phyloP scores from a whole-genome alignment of 371 early-diverging fungal genomes.

The Zychaea mexicana region DNA sequence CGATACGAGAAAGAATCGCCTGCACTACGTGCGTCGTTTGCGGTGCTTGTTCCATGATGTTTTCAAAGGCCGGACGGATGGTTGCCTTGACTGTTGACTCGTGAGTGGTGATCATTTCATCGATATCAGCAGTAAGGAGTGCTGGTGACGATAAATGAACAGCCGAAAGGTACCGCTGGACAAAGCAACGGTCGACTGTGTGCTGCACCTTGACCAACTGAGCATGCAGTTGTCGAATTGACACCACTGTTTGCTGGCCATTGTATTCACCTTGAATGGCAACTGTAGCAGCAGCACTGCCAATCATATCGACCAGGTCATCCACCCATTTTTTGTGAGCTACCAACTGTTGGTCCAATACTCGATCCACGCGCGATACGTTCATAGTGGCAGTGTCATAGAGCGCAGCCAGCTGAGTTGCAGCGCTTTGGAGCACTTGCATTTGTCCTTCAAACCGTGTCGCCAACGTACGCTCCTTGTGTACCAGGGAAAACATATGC shows the following conservation, averaged over 20 bases:
- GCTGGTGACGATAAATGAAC: slow-evolving; percentile 20
- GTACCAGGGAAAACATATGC: slow-evolving; percentile 64
- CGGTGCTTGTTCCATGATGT: slow-evolving; percentile 19
- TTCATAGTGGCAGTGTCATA: slow-evolving; percentile 21
- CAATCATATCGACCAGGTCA: slow-evolving; percentile 42
- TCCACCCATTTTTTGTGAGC: slow-evolving; percentile 54
- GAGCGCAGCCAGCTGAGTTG: slow-evolving; percentile 22
- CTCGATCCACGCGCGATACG: neutral
- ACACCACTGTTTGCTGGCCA: neutral
- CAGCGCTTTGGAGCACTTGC: slow-evolving; percentile 35
- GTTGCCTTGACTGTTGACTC: slow-evolving; percentile 12
- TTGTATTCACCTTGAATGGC: slow-evolving; percentile 24
- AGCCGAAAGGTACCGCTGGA: slow-evolving; percentile 40
- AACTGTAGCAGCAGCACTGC: slow-evolving; percentile 26
- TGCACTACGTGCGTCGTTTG: slow-evolving; percentile 20
- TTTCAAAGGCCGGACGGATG: slow-evolving; percentile 13
- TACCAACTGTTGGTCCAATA: slow-evolving; percentile 32
- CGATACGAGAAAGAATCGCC: slow-evolving; percentile 31
- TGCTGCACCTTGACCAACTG: slow-evolving; percentile 3
- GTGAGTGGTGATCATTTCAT: slow-evolving; percentile 25
- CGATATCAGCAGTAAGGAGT: slow-evolving; percentile 34
- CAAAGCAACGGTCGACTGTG: slow-evolving; percentile 27
- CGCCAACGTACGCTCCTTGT: slow-evolving; percentile 61
- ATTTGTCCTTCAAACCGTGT: slow-evolving; percentile 32
- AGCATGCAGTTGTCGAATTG: neutral